Base-by-base conservation (phyloP, 2,329 filamentous ascomycete species). In the Alternaria sp. region DNA sequence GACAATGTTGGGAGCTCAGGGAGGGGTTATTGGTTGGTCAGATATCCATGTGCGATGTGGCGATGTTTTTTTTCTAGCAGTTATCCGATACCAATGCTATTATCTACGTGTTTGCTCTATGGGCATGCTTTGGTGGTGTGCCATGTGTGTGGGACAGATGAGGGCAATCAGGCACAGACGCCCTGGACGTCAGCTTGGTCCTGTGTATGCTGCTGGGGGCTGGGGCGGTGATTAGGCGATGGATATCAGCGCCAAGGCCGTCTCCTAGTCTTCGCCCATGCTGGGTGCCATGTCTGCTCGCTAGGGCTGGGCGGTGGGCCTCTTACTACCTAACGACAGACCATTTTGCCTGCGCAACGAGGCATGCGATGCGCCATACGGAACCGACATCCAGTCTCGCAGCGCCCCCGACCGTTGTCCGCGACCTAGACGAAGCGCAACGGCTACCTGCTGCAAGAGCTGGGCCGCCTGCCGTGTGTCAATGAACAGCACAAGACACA, bases 291-390 rank as follows among this genome's bases (percentile, higher is more conserved):
- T 48, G n/a, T 36, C 46, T 14, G 50, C 50, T 59, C 51, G 57
- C 52, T 56, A 56, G 57, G 52, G 52, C 52, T 44, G 51, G 36
- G 36, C 36, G 34, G 56, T 54, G 56, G 56, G 56, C 62, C 41
- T 49, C 56, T 52, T 50, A 52, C 57, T 50, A 50, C 61, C 53
- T 56, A 57, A 51, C 30, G 40, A 32, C 58, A 28, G 48, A 36
- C 43, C 54, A 57, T 57, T 59, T 60, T 57, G 58, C 30, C 55
- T 52, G 45, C 57, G 48, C 57, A 48, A 57, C 51, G 51, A 56
- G 65, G 65, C 65, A 52, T 68, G 66, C 66, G 62, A 71, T 71
- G 70, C 69, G 66, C 68, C 68, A 63, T 62, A 54, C 62, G 53
- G 34, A 46, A 59, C 56, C 56, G 55, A 18, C 36, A 40, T 54